Evolutionary conservation across 2,329 filamentous ascomycete species (phyloP).

Genomic region (Cladosporium oxysporum): DNA sequence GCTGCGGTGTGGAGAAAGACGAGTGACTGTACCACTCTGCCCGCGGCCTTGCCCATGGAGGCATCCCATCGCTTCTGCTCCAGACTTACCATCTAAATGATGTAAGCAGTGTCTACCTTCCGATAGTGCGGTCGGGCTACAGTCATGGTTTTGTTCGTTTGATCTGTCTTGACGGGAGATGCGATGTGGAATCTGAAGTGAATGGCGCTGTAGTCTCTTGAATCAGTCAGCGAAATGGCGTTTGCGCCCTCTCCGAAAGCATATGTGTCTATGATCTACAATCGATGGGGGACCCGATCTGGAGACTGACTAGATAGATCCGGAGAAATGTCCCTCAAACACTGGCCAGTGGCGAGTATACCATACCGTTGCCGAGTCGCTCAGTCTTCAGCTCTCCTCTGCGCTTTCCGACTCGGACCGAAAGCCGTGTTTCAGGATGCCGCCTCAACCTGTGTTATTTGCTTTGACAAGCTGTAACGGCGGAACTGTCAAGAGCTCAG

Average conservation of each 20-base stretch:
- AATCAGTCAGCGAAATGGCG: background rate
- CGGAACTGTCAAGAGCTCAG: background rate
- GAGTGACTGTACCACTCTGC: background rate
- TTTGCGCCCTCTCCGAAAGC: background rate
- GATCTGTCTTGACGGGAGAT: background rate
- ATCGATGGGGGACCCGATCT: background rate
- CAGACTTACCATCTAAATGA: background rate
- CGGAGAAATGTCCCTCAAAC: background rate
- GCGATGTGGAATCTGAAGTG: background rate
- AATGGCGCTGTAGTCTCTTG: background rate
- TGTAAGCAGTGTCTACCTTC: background rate
- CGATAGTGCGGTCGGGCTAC: background rate
- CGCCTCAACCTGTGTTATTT: background rate
- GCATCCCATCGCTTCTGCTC: background rate
- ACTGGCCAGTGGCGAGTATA: background rate
- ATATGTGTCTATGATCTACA: background rate
- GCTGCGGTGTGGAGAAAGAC: background rate
- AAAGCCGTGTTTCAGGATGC: background rate
- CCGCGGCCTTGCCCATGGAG: background rate
- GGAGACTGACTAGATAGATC: background rate
- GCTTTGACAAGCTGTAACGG: background rate
- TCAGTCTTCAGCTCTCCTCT: background rate
- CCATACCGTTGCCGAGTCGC: background rate
- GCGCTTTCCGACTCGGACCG: background rate
- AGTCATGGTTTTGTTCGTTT: background rate